Base-by-base conservation (phyloP, 1,284 basidiomycete genomes). In the Ceratobasidium sp. region DNA sequence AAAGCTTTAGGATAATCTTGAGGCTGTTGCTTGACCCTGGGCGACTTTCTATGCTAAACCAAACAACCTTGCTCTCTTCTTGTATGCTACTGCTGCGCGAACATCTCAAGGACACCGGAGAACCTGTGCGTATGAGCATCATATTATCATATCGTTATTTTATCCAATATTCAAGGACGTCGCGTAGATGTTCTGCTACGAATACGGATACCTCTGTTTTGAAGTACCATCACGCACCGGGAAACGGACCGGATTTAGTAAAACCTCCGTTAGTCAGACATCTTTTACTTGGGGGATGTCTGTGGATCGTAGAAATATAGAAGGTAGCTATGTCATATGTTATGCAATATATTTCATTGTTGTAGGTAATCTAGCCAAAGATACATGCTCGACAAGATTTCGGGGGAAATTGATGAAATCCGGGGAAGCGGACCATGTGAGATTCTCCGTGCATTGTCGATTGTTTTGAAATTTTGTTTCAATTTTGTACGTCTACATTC, bases 31-130 rank as follows among this genome's bases (percentile, higher is more conserved):
- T 21, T 9, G 58, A 61, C 43, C 58, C 58, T 13, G 41, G 2
- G 26, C 41, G 44, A 8, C 38, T 61, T 1, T 23, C 35, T 1
- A 61, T 61, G 58, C 41, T 61, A 28, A 23, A 28, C 21, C n/a
- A 46, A 26, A 61, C 58, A 23, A 61, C 4, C 2, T 3, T 61
- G 16, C 41, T 61, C 1, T 26, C 58, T 61, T 61, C 58, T 44
- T 61, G 58, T 28, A 14, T 61, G 28, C n/a, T 3, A 21, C 23
- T 26, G 28, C 23, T 61, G 23, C 58, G 41, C 9, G 35, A 44
- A 13, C 58, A 61, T 38, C 1, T 46, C 41, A 61, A 61, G 16
- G 58, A 61, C 16, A 61, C 58, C 1, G 41, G 44, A 3, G 58
- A 61, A 14, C 58, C 38, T 0, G 58, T 61, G 44, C 41, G 28